A percentile compares a stretch with the other conserved stretches of the same genome.
These are phyloP conservation scores for Pseudogymnoascus sp. DNA, from an alignment of 2,329 filamentous ascomycete genomes.

Conservation along the genomic window DNA sequence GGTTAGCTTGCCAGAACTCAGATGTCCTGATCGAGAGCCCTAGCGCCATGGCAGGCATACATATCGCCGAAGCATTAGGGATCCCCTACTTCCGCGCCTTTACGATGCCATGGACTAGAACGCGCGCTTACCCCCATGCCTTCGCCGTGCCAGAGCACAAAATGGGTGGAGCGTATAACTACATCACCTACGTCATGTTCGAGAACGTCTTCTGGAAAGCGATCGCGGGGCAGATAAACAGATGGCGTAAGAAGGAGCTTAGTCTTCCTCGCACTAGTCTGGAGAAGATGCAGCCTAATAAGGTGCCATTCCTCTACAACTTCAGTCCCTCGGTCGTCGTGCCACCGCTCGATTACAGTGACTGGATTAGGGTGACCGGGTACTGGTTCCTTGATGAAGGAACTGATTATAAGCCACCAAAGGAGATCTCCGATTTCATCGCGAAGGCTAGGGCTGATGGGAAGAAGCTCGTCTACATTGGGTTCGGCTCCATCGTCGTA, in stretches of 20 bases:
- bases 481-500: constrained; percentile 93
- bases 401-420: constrained; percentile 60
- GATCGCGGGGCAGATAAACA: constrained; percentile 83
- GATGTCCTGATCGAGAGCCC: constrained; percentile 93
- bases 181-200: constrained; percentile 91
- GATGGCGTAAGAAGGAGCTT: constrained; percentile 77
- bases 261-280: constrained; percentile 71
- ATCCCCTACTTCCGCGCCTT: constrained; percentile 97
- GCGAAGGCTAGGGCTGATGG: constrained; percentile 66
- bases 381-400: constrained; percentile 95
- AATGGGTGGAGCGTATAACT: constrained; percentile 92
- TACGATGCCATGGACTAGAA: constrained; percentile 98
- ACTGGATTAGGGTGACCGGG: constrained; percentile 94
- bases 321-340: constrained; percentile 92
- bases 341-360: constrained; percentile 87
- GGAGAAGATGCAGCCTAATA: constrained; percentile 90
- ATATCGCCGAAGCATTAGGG: constrained; percentile 85
- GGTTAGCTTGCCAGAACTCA: constrained; percentile 72
- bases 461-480: constrained; percentile 93
- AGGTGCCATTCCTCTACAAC: constrained; percentile 97
- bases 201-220: constrained; percentile 96
- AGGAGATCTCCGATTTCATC: constrained; percentile 74
- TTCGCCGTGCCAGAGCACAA: constrained; percentile 90
- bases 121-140: constrained; percentile 89
- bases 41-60: constrained; percentile 93